Evolutionary conservation across 345 rosid genomes (phyloP), one percentile per base, ranked within the genome.

Genomic region (Schrenkiella parvula): DNA sequence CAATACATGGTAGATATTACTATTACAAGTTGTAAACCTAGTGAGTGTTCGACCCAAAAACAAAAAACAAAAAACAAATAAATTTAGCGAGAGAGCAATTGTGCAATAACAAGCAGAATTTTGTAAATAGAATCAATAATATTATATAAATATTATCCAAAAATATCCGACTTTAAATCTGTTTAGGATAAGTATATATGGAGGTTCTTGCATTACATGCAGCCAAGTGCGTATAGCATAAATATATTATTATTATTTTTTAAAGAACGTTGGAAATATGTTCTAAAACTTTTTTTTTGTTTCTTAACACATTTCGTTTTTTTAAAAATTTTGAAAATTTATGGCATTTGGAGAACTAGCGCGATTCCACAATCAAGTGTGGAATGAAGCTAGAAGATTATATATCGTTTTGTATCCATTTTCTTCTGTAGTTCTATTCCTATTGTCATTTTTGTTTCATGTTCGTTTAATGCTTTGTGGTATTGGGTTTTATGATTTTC

Each of bases 161-260:
- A 28, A 28, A 8, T 4, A n/a, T 13, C 34, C 11, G 10, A 26
- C 9, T 54, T 54, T 3, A 6, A 29, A 13, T 25, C 14, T 51
- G 32, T 51, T 25, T 23, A 12, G 3, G 17, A 25, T 23, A 25
- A 4, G 2, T 34, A 8, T 34, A 34, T 23, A 13, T 13, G 55
- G 55, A 58, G 44, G 13, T 37, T 35, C 29, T 21, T 58, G 29
- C 29, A 58, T 21, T 58, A 18, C 29, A 58, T 37, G 64, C 43
- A 57, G 34, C 43, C 63, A 57, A 57, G 5, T 57, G 63, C 41
- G 50, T 44, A 44, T 38, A 44, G 50, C n/a, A n/a, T n/a, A n/a
- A n/a, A n/a, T 38, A 38, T 11, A 43, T 43, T 6, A 17, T 22
- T 43, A 8, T 15, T 2, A 7, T 17, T 8, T 43, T 39, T 1